Conservation (phyloP, 1,284 basidiomycete species). For the Ceratobasidium sp. region DNA sequence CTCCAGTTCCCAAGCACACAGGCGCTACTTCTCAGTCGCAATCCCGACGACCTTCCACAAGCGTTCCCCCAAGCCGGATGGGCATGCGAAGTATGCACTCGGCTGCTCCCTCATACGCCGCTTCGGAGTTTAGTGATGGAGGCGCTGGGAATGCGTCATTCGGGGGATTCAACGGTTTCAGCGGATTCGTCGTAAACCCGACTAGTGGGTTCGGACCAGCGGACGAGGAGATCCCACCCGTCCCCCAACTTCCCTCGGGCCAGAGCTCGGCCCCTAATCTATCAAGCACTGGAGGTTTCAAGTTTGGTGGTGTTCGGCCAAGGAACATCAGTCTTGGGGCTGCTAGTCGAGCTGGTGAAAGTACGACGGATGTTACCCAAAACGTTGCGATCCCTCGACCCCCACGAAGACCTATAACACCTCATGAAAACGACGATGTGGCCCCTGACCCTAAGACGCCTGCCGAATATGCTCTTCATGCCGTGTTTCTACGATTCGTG, state of each 20-base stretch:
- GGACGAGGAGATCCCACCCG: slow-evolving; percentile 45
- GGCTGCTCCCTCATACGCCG: slow-evolving; percentile 48
- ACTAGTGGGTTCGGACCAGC: slow-evolving; percentile 18
- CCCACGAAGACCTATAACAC: slow-evolving; percentile 35
- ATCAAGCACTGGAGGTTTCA: slow-evolving; percentile 25
- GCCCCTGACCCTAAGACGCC: slow-evolving; percentile 66
- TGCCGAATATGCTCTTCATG: slow-evolving; percentile 87
- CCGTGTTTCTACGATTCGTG: slow-evolving; percentile 87
- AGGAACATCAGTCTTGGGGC: slow-evolving; percentile 23
- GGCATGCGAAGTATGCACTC: slow-evolving; percentile 42
- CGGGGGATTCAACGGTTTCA: slow-evolving; percentile 40
- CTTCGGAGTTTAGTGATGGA: slow-evolving; percentile 47
- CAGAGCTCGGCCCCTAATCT: slow-evolving; percentile 4
- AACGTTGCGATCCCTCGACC: slow-evolving; percentile 44
- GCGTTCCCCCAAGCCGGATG: slow-evolving; percentile 65
- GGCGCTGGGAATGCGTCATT: slow-evolving; percentile 31
- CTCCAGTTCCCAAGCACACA: slow-evolving; percentile 63
- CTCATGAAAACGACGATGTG: slow-evolving; percentile 33
- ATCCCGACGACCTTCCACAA: slow-evolving; percentile 69
- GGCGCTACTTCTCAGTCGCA: slow-evolving; percentile 62
- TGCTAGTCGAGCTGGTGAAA: slow-evolving; percentile 26
- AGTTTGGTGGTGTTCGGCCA: slow-evolving; percentile 72
- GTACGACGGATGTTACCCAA: slow-evolving; percentile 43
- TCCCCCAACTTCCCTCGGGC: slow-evolving; percentile 44
- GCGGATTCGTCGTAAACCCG: slow-evolving; percentile 28